Base-by-base conservation (phyloP, 345 rosid genomes). In the Cardamine resedifolia region DNA sequence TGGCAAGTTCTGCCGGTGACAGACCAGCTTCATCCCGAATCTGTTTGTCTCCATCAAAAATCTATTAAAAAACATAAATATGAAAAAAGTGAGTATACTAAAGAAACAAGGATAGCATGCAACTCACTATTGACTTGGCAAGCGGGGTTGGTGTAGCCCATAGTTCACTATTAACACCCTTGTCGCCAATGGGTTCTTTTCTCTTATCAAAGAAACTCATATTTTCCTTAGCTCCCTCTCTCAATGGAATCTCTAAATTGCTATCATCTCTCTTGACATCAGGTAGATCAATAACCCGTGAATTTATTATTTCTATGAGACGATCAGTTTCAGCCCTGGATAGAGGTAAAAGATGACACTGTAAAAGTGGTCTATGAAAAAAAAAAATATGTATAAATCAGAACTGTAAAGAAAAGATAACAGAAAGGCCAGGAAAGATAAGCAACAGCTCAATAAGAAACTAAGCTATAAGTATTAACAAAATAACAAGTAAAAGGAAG, bases 1-100 rank as follows among this genome's bases (percentile, higher is more conserved):
- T 89, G 30, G 96, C 96, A 78, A 90, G 86, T 21, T 89, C 96
- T 78, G 87, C 62, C 11, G 96, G 98, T 39, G 95, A 89, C 58
- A 88, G 78, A 52, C 86, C 88, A 24, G 83, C 77, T 76, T 83
- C 83, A 59, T 84, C 84, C 64, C 14, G 72, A 33, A 70, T 28
- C 85, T 78, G 77, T 43, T 64, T 60, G 66, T 55, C 49, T 68
- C 16, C 55, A 5, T 72, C 72, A 19, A 34, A 44, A 66, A 56
- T 36, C 75, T 69, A 36, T n/a, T 23, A n/a, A 31, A 52, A 49
- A 51, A 50, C 4, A 30, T 30, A 44, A 77, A 52, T 36, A 34
- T 44, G 5, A 18, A 52, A 31, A 39, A 58, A 19, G 5, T 3
- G 27, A 51, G 39, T 41, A 58, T 18, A 12, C 23, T 8, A 38